phyloP scores from a whole-genome alignment of 1,284 basidiomycete species.

The Malassezia sp. region DNA sequence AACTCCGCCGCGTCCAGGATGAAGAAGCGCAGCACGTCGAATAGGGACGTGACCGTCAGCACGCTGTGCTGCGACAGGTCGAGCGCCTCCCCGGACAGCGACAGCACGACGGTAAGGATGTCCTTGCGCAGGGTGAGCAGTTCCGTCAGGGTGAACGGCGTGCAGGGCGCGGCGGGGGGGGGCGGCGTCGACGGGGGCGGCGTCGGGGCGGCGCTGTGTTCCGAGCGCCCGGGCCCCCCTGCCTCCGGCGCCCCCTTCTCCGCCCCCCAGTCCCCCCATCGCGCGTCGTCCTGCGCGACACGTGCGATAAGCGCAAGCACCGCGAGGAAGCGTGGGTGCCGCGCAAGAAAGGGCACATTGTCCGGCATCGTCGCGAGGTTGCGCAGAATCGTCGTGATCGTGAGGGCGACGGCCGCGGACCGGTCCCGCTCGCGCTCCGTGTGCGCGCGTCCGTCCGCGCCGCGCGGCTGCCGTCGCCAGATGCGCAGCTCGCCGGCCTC shows the following conservation, averaged over 20 bases:
- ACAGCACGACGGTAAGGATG: conserved; percentile 60
- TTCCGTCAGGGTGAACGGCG: conserved; percentile 40
- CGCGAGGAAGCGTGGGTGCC: conserved; percentile 58
- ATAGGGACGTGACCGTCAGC: conserved; percentile 53
- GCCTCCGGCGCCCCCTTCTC: background rate
- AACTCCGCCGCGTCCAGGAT: conserved; percentile 61
- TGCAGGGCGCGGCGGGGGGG: too few species aligned
- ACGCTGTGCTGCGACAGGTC: conserved; percentile 46
- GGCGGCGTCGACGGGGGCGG: too few species aligned
- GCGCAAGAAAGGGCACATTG: conserved; percentile 61
- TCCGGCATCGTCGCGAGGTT: conserved; percentile 68
- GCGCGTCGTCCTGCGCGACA: conserved; percentile 43
- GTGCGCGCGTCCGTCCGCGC: conserved; percentile 15
- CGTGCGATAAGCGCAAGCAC: conserved; percentile 49
- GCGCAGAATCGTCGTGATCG: conserved; percentile 68
- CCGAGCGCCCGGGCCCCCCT: background rate
- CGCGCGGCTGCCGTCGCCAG: conserved; percentile 18
- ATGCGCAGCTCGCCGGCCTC: conserved; percentile 34
- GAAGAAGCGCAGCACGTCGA: conserved; percentile 63
- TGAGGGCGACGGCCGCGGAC: conserved; percentile 57
- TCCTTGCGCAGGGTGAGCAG: conserved; percentile 67
- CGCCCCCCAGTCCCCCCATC: conserved; percentile 8
- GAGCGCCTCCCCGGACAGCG: conserved; percentile 55
- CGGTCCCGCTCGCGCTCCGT: conserved; percentile 25
- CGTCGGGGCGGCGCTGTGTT: background rate